Evolutionary conservation across 805 yeast species (phyloP), one percentile per base, ranked within the genome.

Genomic region (Wickerhamomyces bovis): DNA sequence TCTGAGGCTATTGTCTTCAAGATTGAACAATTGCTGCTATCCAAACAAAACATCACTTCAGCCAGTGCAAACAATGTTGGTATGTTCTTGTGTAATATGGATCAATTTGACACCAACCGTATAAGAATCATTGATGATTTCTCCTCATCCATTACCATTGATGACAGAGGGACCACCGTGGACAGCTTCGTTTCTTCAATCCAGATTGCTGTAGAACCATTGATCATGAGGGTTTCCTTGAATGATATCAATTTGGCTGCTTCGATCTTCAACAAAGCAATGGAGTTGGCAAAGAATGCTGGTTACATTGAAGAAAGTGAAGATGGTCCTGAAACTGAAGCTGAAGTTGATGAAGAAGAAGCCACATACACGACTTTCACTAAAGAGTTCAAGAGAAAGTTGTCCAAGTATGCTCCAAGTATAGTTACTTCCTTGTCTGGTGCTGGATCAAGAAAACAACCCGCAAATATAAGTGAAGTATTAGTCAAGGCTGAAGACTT

Each of bases 1-100:
- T 79, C 96, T 0, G 96, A 90, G 56, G 98, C 98, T 0, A 76
- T 92, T 50, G 97, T 92, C 2, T 84, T 94, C 68, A 86, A 87
- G 57, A 80, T 89, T 13, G 95, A 85, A 49, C 96, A 90, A 58
- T 65, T 89, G 3, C 67, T 83, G 40, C 60, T 87, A 3, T 76
- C 92, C 0, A 79, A 84, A 48, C 89, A 85, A 57, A 78, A 80
- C 47, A 78, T 83, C 3, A 65, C 76, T 0, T 76, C 92, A 0
- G 60, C 89, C 6, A 79, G 86, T 23, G 83, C 87, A 0, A 77
- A 82, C 52, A 87, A 85, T 49, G 78, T 89, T 44, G 97, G 98
- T 2, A 80, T 94, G 83, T 94, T 86, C 58, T 67, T 94, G 49
- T 79, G 89, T 41, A 74, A 71, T 21, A 89, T 94, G 95, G 76